Evolutionary conservation across 805 yeast genomes (phyloP).

Genomic region (Clavispora carvajalis): DNA sequence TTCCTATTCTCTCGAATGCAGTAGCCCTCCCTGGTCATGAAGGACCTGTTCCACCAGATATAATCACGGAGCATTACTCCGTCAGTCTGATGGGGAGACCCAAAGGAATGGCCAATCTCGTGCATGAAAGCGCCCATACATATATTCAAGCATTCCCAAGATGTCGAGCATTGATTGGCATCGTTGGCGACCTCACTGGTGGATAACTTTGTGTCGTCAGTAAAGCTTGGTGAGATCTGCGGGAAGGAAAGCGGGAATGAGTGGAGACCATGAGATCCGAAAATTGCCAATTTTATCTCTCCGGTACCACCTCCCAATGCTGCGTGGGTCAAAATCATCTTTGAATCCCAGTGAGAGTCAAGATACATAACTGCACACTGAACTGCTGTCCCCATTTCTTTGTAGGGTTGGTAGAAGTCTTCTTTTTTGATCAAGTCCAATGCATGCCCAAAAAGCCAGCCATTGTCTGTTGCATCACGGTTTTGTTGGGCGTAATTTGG

Average conservation of each 20-base stretch:
- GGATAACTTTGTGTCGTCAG: constrained; percentile 64
- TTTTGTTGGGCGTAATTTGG: constrained; percentile 87
- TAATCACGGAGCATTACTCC: constrained; percentile 93
- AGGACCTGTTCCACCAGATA: constrained; percentile 72
- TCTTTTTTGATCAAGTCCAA: constrained; percentile 52
- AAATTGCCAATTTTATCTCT: constrained; percentile 72
- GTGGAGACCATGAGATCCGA: constrained; percentile 88
- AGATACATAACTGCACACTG: constrained; percentile 83
- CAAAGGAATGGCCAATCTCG: constrained; percentile 87
- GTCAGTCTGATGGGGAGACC: constrained; percentile 85
- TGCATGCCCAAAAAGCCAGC: constrained; percentile 76
- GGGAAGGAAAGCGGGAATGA: constrained; percentile 90
- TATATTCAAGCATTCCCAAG: constrained; percentile 85
- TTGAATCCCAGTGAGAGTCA: constrained; percentile 80
- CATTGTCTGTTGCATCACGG: constrained; percentile 60
- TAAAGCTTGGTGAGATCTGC: constrained; percentile 58
- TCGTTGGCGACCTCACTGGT: constrained; percentile 84
- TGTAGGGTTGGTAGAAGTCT: constrained; percentile 40
- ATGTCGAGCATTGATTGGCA: constrained; percentile 72
- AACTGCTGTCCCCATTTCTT: constrained; percentile 37
- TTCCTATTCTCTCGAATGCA: constrained; percentile 47
- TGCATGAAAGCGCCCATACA: constrained; percentile 94
- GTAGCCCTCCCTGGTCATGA: constrained; percentile 62
- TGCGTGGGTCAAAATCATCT: constrained; percentile 77
- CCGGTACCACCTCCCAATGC: constrained; percentile 88